Evolutionary conservation across 1,284 basidiomycete species (phyloP).

Genomic region (Tilletiopsis washingtonensis): DNA sequence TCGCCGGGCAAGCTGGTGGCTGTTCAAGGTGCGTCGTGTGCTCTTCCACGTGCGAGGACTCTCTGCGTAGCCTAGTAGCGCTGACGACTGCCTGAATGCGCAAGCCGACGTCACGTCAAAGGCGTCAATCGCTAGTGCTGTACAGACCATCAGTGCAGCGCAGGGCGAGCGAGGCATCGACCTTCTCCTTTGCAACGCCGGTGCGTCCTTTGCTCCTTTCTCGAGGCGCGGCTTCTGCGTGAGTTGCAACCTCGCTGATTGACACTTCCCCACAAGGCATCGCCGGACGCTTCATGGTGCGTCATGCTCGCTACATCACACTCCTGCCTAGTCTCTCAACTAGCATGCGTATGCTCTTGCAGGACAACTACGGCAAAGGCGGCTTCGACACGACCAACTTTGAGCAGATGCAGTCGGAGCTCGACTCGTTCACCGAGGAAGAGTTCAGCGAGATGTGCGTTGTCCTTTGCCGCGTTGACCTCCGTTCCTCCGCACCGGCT

Average conservation of each 20-base stretch:
- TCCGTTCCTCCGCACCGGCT: neutral
- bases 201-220: neutral
- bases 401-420: constrained; percentile 12
- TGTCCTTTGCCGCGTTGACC: neutral
- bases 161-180: constrained; percentile 10
- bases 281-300: constrained; percentile 11
- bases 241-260: neutral
- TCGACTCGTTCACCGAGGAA: constrained; percentile 14
- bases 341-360: neutral
- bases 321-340: neutral
- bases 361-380: neutral
- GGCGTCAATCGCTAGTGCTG: constrained; percentile 8
- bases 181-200: constrained; percentile 18
- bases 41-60: neutral
- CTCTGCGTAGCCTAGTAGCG: neutral
- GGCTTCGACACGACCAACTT: constrained; percentile 12
- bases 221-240: neutral
- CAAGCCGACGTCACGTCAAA: constrained; percentile 19
- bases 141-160: constrained; percentile 5
- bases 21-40: neutral
- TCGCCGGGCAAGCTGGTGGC: constrained; percentile 10
- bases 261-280: constrained; percentile 5
- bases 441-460: constrained; percentile 11
- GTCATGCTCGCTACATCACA: constrained; percentile 8
- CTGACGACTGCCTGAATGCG: neutral